Evolutionary conservation across 1,284 basidiomycete genomes (phyloP).

Genomic region (Pholiota adiposa): DNA sequence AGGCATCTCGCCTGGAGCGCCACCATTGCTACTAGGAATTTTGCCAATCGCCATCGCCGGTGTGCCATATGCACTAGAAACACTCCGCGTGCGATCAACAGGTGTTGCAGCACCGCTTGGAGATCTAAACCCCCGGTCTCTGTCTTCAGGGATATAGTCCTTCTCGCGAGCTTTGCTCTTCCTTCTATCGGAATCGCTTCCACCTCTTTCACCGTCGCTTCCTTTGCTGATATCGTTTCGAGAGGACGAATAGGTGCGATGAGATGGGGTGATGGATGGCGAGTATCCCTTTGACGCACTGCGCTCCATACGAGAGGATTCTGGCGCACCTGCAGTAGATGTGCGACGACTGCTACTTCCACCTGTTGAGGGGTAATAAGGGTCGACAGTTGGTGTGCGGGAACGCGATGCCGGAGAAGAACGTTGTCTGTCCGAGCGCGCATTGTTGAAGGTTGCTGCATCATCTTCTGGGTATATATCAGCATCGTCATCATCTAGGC

Average conservation of each 20-base stretch:
- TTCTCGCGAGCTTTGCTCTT: constrained; percentile 22
- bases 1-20: constrained; percentile 8
- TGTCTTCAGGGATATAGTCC: constrained; percentile 18
- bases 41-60: constrained; percentile 11
- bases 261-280: constrained; percentile 23
- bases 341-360: constrained; percentile 27
- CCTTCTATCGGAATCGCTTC: constrained; percentile 24
- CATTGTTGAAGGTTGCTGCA: constrained; percentile 22
- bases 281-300: constrained; percentile 25
- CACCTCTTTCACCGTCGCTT: constrained; percentile 20
- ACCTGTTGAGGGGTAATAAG: constrained; percentile 27
- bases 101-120: constrained; percentile 15
- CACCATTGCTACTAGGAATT: constrained; percentile 14
- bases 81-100: constrained; percentile 13
- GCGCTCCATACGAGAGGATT: constrained; percentile 25
- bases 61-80: constrained; percentile 15
- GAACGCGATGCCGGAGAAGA: constrained; percentile 29
- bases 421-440: constrained; percentile 18
- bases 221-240: constrained; percentile 13
- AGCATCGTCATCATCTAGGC: constrained; percentile 71
- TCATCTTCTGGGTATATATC: constrained; percentile 62
- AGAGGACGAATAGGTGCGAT: constrained; percentile 16
- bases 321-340: constrained; percentile 20
- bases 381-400: constrained; percentile 36
- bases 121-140: constrained; percentile 16